phyloP scores from a whole-genome alignment of 768 basidiomycete genomes.

The Suillus spraguei region DNA sequence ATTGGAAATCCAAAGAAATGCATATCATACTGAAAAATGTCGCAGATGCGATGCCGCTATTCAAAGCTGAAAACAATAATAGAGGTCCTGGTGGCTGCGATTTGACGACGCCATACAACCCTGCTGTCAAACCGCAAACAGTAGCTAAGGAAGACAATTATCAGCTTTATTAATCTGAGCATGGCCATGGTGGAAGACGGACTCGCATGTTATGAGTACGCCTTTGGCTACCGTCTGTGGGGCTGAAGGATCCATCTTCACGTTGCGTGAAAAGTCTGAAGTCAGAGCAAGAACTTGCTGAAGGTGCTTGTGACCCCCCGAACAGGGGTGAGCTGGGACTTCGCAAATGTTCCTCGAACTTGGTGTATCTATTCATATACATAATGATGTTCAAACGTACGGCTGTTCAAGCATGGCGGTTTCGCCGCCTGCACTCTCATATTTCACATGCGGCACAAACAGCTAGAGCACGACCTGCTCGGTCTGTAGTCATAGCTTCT shows the following conservation, averaged over 20 bases:
- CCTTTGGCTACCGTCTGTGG: conserved; percentile 54
- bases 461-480: conserved; percentile 21
- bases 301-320: conserved; percentile 8
- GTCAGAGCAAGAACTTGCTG: background rate
- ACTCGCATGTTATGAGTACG: conserved; percentile 77
- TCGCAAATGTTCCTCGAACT: no score
- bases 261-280: background rate
- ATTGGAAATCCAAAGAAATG: background rate
- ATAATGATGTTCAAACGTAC: conserved; percentile 24
- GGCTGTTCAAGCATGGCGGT: conserved; percentile 5
- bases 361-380: no score
- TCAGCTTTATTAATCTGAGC: conserved; percentile 23
- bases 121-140: conserved; percentile 49
- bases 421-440: conserved; percentile 20
- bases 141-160: conserved; percentile 48
- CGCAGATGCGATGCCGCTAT: conserved; percentile 69
- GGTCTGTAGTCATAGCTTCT: conserved; percentile 26
- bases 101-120: conserved; percentile 48
- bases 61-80: conserved; percentile 64
- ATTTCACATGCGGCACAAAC: conserved; percentile 27
- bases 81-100: conserved; percentile 50
- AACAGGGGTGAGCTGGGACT: background rate
- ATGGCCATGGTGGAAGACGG: conserved; percentile 47
- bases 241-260: conserved; percentile 33
- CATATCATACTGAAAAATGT: conserved; percentile 74